A percentile compares a stretch with the other conserved stretches of the same genome.
phyloP scores from a whole-genome alignment of 2,329 filamentous ascomycete genomes.

The Myriangium duriaei region DNA sequence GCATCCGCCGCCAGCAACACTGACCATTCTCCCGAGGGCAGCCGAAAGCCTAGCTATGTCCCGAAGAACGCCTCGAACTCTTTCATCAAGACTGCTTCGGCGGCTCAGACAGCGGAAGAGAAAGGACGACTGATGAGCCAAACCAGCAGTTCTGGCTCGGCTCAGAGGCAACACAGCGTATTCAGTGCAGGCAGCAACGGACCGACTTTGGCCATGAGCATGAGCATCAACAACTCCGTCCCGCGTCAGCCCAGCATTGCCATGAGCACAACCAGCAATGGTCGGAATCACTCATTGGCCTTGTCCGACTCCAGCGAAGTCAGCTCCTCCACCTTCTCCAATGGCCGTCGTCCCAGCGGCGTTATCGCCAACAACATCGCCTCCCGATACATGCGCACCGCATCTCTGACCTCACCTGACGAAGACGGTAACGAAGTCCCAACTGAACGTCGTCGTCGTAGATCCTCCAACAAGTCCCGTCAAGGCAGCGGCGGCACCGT shows the following conservation, averaged over 20 bases:
- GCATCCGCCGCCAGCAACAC: constrained; percentile 1
- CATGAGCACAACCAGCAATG: background rate
- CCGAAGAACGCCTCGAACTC: constrained; percentile 4
- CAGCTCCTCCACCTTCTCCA: constrained; percentile 1
- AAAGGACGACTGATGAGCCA: background rate
- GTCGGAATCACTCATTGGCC: constrained; percentile 2
- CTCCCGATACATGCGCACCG: constrained; percentile 7
- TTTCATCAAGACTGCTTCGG: constrained; percentile 9
- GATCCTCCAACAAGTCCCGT: constrained; percentile 1
- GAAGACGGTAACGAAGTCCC: background rate
- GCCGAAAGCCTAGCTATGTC: constrained; percentile 4
- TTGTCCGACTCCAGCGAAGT: constrained; percentile 7
- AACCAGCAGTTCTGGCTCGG: background rate
- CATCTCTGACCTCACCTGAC: constrained; percentile 1
- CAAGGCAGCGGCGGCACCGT: constrained; percentile 2
- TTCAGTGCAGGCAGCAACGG: background rate
- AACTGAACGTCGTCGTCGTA: constrained; percentile 1
- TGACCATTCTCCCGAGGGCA: constrained; percentile 1
- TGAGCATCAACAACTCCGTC: constrained; percentile 1
- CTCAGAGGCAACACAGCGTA: background rate
- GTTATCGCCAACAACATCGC: constrained; percentile 7
- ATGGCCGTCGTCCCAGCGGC: constrained; percentile 4
- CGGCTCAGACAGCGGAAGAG: constrained; percentile 1
- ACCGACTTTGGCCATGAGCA: background rate
- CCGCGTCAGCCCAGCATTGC: constrained; percentile 1